Percentiles rank a stretch among this genome's conserved stretches.
phyloP scores from a whole-genome alignment of 2,329 filamentous ascomycete genomes.

The Colletotrichum sp. region DNA sequence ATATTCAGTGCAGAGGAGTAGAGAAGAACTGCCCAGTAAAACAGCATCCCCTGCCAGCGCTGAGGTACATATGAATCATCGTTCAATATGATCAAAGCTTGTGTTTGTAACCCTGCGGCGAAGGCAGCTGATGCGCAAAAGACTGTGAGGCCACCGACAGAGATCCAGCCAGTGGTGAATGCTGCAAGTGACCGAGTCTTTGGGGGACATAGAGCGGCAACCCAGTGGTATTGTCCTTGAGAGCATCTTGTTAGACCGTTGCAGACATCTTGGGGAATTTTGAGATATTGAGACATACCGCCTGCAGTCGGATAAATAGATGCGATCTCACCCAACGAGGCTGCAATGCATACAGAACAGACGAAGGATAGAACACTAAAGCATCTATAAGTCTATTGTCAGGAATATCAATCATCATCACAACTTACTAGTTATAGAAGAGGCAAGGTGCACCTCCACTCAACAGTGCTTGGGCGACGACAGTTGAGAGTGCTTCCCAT shows the following conservation, averaged over 20 bases:
- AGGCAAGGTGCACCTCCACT: constrained; percentile 51
- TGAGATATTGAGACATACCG: constrained; percentile 20
- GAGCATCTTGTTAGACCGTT: background rate
- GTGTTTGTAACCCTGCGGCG: constrained; percentile 45
- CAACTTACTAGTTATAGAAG: constrained; percentile 46
- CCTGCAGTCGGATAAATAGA: constrained; percentile 39
- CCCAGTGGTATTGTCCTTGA: constrained; percentile 51
- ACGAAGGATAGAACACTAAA: constrained; percentile 45
- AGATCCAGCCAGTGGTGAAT: constrained; percentile 50
- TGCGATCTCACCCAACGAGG: constrained; percentile 43
- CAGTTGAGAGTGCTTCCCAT: constrained; percentile 53
- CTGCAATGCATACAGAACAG: constrained; percentile 41
- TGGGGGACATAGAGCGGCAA: constrained; percentile 39
- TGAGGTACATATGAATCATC: constrained; percentile 40
- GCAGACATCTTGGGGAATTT: accelerated
- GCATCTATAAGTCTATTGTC: background rate
- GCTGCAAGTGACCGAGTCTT: constrained; percentile 36
- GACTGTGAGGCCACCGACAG: constrained; percentile 48
- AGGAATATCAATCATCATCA: too few relatives aligned
- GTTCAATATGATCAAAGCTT: constrained; percentile 47
- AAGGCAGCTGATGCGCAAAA: constrained; percentile 52
- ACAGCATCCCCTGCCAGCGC: constrained; percentile 49
- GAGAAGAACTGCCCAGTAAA: constrained; percentile 48
- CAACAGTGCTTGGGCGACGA: constrained; percentile 46
- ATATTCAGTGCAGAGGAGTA: constrained; percentile 45